Percentiles rank a stretch among this genome's conserved stretches.
Conservation (phyloP, 2,329 filamentous ascomycete genomes). For the Fusarium pseudonygamai region DNA sequence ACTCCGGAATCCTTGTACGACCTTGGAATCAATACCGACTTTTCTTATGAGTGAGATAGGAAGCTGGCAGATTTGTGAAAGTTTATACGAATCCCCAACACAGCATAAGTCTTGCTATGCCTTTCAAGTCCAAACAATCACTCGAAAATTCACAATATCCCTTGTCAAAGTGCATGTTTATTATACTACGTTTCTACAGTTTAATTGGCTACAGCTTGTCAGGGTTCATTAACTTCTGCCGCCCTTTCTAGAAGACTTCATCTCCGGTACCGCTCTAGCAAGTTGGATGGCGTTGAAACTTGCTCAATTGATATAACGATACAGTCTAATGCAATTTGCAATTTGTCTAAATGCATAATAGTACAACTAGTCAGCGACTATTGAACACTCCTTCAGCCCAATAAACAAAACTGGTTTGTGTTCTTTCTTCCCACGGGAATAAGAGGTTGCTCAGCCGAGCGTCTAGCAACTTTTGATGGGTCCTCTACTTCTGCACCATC, state of each 20-base stretch:
- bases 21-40: not conserved
- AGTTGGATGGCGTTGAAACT: slow-evolving; percentile 1
- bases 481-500: not conserved
- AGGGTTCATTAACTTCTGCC: slow-evolving; percentile 30
- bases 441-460: slow-evolving; percentile 14
- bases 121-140: not conserved
- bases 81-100: not conserved
- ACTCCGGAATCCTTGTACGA: not conserved
- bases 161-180: slow-evolving; percentile 3
- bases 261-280: slow-evolving; percentile 25
- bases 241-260: slow-evolving; percentile 42
- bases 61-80: not conserved
- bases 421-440: slow-evolving; percentile 15
- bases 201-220: slow-evolving; percentile 24
- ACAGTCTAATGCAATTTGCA: not conserved
- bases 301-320: not conserved
- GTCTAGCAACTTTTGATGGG: slow-evolving; percentile 13
- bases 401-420: not conserved
- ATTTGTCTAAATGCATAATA: not conserved
- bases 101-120: not conserved
- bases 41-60: not conserved
- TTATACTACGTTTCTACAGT: slow-evolving; percentile 4
- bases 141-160: not conserved
- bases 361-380: not conserved
- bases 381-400: not conserved